These are phyloP conservation scores for Penicillium sp. DNA, from an alignment of 2,329 filamentous ascomycete genomes.

Conservation along the genomic window DNA sequence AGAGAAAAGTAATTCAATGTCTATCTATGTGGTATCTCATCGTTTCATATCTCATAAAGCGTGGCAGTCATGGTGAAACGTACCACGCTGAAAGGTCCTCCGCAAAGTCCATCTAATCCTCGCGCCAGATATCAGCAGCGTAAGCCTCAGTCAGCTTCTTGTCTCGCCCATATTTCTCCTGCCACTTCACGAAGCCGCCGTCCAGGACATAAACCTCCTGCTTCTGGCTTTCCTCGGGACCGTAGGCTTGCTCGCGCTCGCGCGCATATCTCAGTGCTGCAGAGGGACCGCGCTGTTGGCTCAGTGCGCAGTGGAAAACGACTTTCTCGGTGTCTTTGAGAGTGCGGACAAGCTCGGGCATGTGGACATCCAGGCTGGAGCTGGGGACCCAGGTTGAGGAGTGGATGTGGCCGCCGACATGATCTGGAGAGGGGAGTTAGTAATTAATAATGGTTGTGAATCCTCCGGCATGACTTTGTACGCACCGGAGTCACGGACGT, in stretches of 20 bases:
- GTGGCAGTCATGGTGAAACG: background rate
- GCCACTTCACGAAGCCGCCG: constrained; percentile 83
- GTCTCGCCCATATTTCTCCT: constrained; percentile 75
- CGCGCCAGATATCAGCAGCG: constrained; percentile 78
- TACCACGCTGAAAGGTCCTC: background rate
- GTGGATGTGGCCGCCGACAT: constrained; percentile 85
- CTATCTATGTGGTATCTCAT: constrained; percentile 15
- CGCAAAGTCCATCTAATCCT: constrained; percentile 33
- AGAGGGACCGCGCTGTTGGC: constrained; percentile 82
- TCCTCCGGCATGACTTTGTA: background rate
- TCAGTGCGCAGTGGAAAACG: constrained; percentile 91
- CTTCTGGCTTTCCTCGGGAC: constrained; percentile 39
- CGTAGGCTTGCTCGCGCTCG: constrained; percentile 60
- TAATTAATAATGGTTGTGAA: background rate
- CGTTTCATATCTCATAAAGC: constrained; percentile 17
- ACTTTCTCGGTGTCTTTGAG: constrained; percentile 77
- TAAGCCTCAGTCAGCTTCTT: constrained; percentile 79
- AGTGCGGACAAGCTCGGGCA: constrained; percentile 78
- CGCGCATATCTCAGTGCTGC: constrained; percentile 73
- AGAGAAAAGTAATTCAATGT: background rate
- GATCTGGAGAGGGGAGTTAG: constrained; percentile 55
- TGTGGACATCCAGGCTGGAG: constrained; percentile 67
- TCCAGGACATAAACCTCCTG: constrained; percentile 83
- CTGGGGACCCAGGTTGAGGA: constrained; percentile 74
- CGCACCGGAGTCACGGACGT: constrained; percentile 80